These are phyloP conservation scores for Chrysanthemum makinoi DNA, from an alignment of 129 eudicot genomes.

Conservation along the genomic window DNA sequence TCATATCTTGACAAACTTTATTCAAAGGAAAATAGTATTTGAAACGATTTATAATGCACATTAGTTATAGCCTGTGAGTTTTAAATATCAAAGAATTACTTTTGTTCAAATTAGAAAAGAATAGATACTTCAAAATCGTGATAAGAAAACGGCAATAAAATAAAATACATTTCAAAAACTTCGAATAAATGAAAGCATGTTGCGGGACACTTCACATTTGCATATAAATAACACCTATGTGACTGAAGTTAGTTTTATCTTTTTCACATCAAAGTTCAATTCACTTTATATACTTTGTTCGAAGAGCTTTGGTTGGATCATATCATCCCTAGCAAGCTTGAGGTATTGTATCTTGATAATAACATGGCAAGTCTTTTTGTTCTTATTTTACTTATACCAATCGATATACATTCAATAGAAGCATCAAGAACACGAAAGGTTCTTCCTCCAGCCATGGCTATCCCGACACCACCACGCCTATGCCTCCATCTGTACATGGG, in stretches of 20 bases:
- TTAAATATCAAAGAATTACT: background rate
- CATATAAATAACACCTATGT: slow-evolving; percentile 26
- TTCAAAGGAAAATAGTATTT: background rate
- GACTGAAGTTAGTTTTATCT: slow-evolving; percentile 1
- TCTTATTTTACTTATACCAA: slow-evolving; percentile 24
- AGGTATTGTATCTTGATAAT: background rate
- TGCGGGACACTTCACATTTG: slow-evolving; percentile 66
- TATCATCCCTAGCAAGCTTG: too few relatives aligned
- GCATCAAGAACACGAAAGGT: slow-evolving; percentile 26
- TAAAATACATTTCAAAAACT: slow-evolving; percentile 38
- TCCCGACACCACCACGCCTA: slow-evolving; percentile 3
- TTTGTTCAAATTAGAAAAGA: background rate
- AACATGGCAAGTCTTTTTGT: slow-evolving; percentile 18
- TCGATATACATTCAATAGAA: slow-evolving; percentile 15
- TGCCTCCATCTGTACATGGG: background rate
- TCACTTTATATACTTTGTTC: background rate
- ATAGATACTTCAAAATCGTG: slow-evolving; percentile 3
- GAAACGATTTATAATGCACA: background rate
- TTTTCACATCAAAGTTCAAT: background rate
- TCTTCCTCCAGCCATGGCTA: slow-evolving; percentile 25
- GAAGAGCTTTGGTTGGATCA: slow-evolving; percentile 14
- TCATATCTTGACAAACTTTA: background rate
- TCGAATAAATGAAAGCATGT: slow-evolving; percentile 39
- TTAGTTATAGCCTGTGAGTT: slow-evolving; percentile 3
- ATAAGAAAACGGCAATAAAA: slow-evolving; percentile 17